Percentiles rank a stretch among this genome's conserved stretches.
phyloP scores from a whole-genome alignment of 2,329 filamentous ascomycete species.

The Colletotrichum sansevieriae region DNA sequence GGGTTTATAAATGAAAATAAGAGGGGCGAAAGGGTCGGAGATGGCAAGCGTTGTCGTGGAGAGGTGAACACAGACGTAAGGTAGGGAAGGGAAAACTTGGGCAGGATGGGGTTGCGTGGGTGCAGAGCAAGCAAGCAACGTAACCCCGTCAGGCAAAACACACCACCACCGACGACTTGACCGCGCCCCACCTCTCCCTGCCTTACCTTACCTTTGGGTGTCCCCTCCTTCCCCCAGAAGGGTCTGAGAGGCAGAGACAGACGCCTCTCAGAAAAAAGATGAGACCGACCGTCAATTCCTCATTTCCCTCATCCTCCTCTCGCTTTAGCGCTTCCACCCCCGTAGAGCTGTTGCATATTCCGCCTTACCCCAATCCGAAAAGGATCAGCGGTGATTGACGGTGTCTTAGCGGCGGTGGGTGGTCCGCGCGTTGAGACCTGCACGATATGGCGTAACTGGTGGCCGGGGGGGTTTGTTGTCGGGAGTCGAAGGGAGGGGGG shows the following conservation, averaged over 20 bases:
- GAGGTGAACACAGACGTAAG: slow-evolving; percentile 38
- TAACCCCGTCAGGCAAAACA: slow-evolving; percentile 38
- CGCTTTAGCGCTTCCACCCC: slow-evolving; percentile 23
- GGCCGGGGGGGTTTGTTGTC: slow-evolving; percentile 22
- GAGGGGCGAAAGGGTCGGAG: slow-evolving; percentile 35
- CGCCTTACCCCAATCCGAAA: slow-evolving; percentile 27
- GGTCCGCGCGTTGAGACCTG: slow-evolving; percentile 25
- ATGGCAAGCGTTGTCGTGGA: slow-evolving; percentile 37
- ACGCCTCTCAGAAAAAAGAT: not conserved
- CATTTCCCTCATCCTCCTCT: slow-evolving; percentile 14
- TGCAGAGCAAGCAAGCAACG: slow-evolving; percentile 11
- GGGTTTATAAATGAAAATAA: slow-evolving; percentile 43
- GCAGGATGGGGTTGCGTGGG: slow-evolving; percentile 35
- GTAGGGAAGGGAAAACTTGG: slow-evolving; percentile 26
- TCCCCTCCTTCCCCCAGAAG: not conserved
- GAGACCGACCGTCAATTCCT: slow-evolving; percentile 14
- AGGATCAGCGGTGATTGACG: slow-evolving; percentile 42
- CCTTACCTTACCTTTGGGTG: not conserved
- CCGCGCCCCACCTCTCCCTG: not conserved
- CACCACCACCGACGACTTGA: slow-evolving; percentile 11
- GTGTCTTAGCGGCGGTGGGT: slow-evolving; percentile 31
- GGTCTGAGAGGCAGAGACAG: slow-evolving; percentile 18
- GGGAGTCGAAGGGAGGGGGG: not conserved
- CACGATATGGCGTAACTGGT: slow-evolving; percentile 41
- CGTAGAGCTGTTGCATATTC: slow-evolving; percentile 30